Evolutionary conservation across 139 green algal species (phyloP), one percentile per base, ranked within the genome.

Genomic region (Spirogloea muscicola): DNA sequence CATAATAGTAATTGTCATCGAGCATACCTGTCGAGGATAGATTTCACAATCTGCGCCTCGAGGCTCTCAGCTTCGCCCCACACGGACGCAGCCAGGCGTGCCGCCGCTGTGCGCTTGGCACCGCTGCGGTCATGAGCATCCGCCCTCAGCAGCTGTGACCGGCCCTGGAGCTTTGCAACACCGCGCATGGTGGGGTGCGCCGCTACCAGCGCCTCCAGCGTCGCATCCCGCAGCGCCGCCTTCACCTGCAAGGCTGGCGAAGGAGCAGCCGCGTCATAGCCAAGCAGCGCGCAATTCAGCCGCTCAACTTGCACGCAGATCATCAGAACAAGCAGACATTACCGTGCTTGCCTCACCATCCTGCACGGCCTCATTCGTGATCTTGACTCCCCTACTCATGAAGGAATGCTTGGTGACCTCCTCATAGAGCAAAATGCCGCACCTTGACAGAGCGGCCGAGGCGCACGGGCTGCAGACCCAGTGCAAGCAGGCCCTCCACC

Each of bases 401-500:
- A n/a, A n/a, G n/a, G n/a, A 52, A 52, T 16, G 44, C 44, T 64
- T 16, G n/a, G 55, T n/a, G 18, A 29, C n/a, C 10, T 13, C 18
- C 31, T 29, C 55, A n/a, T 39, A 64, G 10, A 10, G 18, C 18
- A 16, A 64, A n/a, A 39, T n/a, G 13, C 55, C 16, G n/a, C 1
- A 82, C 74, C 61, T 72, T 80, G 31, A 72, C 77, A 0, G 82
- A 66, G 33, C 86, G 71, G 1, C 92, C 92, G 18, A 97, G 39
- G 27, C 92, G 85, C 37, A 96, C 89, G 2, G 90, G 89, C 2
- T 55, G 38, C 2, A 96, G 48, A 3, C 86, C 85, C 0, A 64
- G 73, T 48, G 58, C 68, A 37, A 86, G 38, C 55, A 97, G 74
- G 3, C 92, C 92, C 63, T 94, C 86, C 31, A 96, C 76, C 39